Base-by-base conservation (phyloP, 345 rosid genomes). In the Erodium maritimum region DNA sequence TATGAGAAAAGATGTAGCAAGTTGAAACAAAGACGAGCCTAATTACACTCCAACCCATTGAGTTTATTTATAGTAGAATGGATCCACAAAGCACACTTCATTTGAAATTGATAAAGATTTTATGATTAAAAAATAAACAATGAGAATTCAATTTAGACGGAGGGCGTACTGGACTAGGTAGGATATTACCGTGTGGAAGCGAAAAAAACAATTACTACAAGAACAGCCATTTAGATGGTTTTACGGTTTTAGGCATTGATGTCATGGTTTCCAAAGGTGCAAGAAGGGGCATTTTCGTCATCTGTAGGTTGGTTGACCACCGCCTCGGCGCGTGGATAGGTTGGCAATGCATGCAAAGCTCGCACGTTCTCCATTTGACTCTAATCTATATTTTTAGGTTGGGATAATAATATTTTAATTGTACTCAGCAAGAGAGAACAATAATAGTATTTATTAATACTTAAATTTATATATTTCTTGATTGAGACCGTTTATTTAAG, bases 241-340 rank as follows among this genome's bases (percentile, higher is more conserved):
- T 42, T 42, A 42, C 48, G 2, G 17, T 7, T 42, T 42, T 42
- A 14, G 48, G 17, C 48, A 42, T 11, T 9, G 48, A 29, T 29
- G 8, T 13, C 14, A 42, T 42, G 12, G 37, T 4, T 5, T 3
- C 8, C 37, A 29, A 29, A 11, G 16, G 8, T 42, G 12, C 2
- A 42, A 42, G 0, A 17, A 52, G 42, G 69, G 70, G 68, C 54
- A 64, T 7, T 25, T 5, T 5, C n/a, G 69, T 65, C 74, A 56
- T 3, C 21, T 59, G 14, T 1, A 16, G 17, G 65, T 55, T 18
- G 57, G 66, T 65, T 77, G 84, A 74, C 78, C 91, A 76, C 85
- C 80, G 79, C 71, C 73, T 57, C 23, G 81, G 82, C 82, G 84
- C 77, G 88, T 82, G 48, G 77, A 77, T 75, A 67, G 71, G 82